A percentile compares a stretch with the other conserved stretches of the same genome.
Evolutionary conservation across 2,329 filamentous ascomycete genomes (phyloP).

Genomic region (Fusarium luffae): DNA sequence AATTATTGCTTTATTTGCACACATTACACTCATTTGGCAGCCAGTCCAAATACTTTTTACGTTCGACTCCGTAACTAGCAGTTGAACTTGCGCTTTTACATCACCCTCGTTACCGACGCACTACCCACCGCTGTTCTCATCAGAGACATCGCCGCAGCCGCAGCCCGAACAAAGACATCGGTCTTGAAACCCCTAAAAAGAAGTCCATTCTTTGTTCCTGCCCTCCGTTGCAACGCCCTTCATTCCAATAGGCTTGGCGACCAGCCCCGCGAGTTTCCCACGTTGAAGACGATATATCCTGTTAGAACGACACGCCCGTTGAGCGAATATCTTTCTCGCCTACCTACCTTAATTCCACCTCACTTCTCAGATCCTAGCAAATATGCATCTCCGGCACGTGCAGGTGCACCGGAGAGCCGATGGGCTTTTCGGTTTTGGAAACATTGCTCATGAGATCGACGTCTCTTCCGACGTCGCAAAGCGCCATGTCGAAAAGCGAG

Average conservation of each 20-base stretch:
- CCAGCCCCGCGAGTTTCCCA: conserved; percentile 35
- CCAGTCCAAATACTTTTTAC: conserved; percentile 39
- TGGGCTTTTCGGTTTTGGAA: conserved; percentile 46
- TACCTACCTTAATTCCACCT: neutral
- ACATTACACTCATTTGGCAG: conserved; percentile 40
- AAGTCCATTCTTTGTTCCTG: conserved; percentile 44
- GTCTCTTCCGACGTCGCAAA: conserved; percentile 22
- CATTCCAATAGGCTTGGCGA: conserved; percentile 46
- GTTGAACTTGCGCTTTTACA: conserved; percentile 18
- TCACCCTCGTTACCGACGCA: conserved; percentile 18
- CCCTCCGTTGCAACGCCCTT: conserved; percentile 36
- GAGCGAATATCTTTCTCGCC: neutral
- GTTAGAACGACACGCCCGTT: neutral
- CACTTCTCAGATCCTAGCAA: conserved; percentile 13
- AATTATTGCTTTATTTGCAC: conserved; percentile 29
- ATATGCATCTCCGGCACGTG: conserved; percentile 48
- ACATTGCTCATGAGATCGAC: conserved; percentile 39
- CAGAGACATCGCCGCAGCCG: conserved; percentile 44
- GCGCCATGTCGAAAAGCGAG: conserved; percentile 24
- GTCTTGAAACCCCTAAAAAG: conserved; percentile 37
- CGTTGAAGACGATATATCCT: conserved; percentile 33
- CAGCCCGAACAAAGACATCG: conserved; percentile 31
- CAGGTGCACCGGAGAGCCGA: conserved; percentile 46
- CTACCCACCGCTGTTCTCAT: conserved; percentile 12
- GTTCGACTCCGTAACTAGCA: conserved; percentile 23